These are phyloP conservation scores for Phialemonium atrogriseum DNA, from an alignment of 2,329 filamentous ascomycete genomes.

Conservation along the genomic window DNA sequence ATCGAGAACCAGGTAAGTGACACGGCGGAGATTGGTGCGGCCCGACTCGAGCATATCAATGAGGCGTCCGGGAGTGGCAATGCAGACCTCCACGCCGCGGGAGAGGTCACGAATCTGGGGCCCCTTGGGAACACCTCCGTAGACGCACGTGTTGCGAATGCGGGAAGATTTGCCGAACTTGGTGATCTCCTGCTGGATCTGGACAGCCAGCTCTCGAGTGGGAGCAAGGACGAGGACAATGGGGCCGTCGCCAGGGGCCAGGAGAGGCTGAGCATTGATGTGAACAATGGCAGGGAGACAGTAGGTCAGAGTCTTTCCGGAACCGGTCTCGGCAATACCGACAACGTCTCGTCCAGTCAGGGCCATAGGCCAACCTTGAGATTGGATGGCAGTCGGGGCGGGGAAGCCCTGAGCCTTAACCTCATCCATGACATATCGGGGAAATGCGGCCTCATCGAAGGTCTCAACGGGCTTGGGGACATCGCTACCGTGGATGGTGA, in stretches of 20 bases:
- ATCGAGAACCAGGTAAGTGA: slow-evolving; percentile 96
- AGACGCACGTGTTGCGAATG: slow-evolving; percentile 97
- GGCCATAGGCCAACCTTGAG: slow-evolving; percentile 98
- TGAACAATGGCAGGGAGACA: slow-evolving; percentile 97
- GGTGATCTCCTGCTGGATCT: slow-evolving; percentile 97
- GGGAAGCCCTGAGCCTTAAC: slow-evolving; percentile 97
- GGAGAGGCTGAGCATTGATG: slow-evolving; percentile 97
- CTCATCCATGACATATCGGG: slow-evolving; percentile 93
- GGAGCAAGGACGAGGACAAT: slow-evolving; percentile 95
- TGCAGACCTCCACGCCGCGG: slow-evolving; percentile 95
- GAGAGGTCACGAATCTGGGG: slow-evolving; percentile 92
- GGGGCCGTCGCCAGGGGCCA: slow-evolving; percentile 89
- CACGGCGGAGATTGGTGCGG: slow-evolving; percentile 95
- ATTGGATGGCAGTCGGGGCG: slow-evolving; percentile 91
- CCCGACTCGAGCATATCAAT: slow-evolving; percentile 98
- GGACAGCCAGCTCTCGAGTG: slow-evolving; percentile 94
- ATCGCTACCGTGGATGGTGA: slow-evolving; percentile 70
- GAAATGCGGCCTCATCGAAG: slow-evolving; percentile 97
- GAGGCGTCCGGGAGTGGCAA: slow-evolving; percentile 92
- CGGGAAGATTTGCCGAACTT: slow-evolving; percentile 98
- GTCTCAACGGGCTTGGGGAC: slow-evolving; percentile 92
- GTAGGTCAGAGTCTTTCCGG: slow-evolving; percentile 97
- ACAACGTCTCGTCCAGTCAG: slow-evolving; percentile 96
- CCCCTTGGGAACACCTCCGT: slow-evolving; percentile 97
- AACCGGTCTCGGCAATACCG: slow-evolving; percentile 98